phyloP scores from a whole-genome alignment of 169 alveolate species.

The Besnoitia besnoiti region DNA sequence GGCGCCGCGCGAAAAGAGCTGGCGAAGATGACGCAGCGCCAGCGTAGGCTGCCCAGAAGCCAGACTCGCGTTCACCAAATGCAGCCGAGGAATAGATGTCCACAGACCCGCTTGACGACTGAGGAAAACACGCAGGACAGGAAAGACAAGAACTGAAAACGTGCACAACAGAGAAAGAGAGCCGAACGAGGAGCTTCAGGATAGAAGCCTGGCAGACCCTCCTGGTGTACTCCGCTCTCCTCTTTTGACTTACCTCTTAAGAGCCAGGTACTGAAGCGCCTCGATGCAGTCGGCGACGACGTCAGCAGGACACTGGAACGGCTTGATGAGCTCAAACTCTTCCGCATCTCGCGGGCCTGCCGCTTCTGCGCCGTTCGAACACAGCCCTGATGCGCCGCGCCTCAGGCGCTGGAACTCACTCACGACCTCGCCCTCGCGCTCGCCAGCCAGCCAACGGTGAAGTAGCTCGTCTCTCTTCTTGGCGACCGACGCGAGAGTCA shows the following conservation, averaged over 20 bases:
- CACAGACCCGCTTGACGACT: constrained; percentile 64
- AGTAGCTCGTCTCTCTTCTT: not conserved
- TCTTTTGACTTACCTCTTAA: constrained; percentile 36
- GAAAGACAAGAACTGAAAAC: not conserved
- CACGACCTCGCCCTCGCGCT: not conserved
- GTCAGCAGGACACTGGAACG: constrained; percentile 57
- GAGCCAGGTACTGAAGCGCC: constrained; percentile 51
- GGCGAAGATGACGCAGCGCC: constrained; percentile 56
- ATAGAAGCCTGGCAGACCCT: not conserved
- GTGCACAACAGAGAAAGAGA: not conserved
- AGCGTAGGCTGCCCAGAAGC: constrained; percentile 50
- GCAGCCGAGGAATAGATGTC: constrained; percentile 55
- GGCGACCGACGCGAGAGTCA: not conserved
- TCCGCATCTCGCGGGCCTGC: not conserved
- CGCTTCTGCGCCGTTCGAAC: not conserved
- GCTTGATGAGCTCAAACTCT: constrained; percentile 20
- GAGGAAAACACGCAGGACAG: not conserved
- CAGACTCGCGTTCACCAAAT: constrained; percentile 30
- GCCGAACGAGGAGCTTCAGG: too few species aligned
- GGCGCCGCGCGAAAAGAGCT: constrained; percentile 55
- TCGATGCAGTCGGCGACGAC: constrained; percentile 57
- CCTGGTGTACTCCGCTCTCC: not conserved
- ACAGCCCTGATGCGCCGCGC: not conserved
- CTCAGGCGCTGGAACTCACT: not conserved
- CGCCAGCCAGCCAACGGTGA: not conserved